Base-by-base conservation (phyloP, 2,329 filamentous ascomycete genomes). In the Ceratocystis variospora region DNA sequence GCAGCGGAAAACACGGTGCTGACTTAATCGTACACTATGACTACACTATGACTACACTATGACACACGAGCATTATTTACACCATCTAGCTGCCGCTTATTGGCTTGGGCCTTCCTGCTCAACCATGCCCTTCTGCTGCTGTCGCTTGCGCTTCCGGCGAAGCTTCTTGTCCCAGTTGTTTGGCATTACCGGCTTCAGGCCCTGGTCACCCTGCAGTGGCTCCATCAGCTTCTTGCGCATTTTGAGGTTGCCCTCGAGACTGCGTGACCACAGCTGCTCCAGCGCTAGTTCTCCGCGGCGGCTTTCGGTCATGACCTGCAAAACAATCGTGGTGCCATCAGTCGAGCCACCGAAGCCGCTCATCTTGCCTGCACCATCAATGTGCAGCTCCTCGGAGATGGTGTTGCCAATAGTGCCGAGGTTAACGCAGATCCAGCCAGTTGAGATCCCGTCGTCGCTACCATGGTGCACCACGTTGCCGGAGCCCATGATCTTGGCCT, bases 391-490 rank as follows among this genome's bases (percentile, higher is more conserved):
- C 68, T 83, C 79, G 7, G 73, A 72, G 17, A 73, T 71, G n/a
- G 80, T 78, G 25, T 82, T 81, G 55, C 87, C 83, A 0, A 90
- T 80, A 17, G 83, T 83, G 3, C 89, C 90, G 8, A 94, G 82
- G 73, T 96, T 95, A 68, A 97, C 89, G 75, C 94, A 99, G 22
- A 99, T 88, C 94, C 94, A 99, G 8, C 91, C 92, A 0, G 93
- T 96, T 12, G 88, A 87, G 64, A 96, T 89, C 1, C 92, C 93
- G 72, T 96, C 90, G 71, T 96, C 92, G 1, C 81, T 78, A 61
- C 81, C 82, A 10, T 83, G 83, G 5, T 83, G 79, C 61, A 82
- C 80, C n/a, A 85, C 84, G 0, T 84, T 83, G 1, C 85, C 85
- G 68, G 83, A 88, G 15, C 89, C 90, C 70, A 96, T 78, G 68